phyloP scores from a whole-genome alignment of 192 early-diverging fungal genomes.

The Linnemannia exigua region DNA sequence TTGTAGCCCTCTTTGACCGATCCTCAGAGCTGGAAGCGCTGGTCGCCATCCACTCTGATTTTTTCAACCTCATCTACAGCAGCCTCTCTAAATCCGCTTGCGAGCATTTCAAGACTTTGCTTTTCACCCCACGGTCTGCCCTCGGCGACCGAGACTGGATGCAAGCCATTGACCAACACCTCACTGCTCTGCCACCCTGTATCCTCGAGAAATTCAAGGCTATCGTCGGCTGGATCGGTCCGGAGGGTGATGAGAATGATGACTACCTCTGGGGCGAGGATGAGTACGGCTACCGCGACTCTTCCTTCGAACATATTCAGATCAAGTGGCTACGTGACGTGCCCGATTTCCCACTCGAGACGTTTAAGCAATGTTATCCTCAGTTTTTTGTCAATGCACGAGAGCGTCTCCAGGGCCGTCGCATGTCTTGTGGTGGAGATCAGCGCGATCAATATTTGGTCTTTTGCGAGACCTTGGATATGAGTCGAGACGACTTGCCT shows the following conservation, averaged over 20 bases:
- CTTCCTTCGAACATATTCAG: slow-evolving; percentile 44
- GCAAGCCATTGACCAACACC: slow-evolving; percentile 6
- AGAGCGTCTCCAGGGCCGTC: slow-evolving; percentile 34
- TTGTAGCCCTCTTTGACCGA: slow-evolving; percentile 45
- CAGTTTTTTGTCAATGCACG: slow-evolving; percentile 51
- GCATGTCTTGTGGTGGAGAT: slow-evolving; percentile 38
- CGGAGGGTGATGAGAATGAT: slow-evolving; percentile 17
- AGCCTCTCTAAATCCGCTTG: slow-evolving; percentile 13
- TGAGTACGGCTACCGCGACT: slow-evolving; percentile 40
- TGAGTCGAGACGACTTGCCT: slow-evolving; percentile 22
- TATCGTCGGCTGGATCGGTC: slow-evolving; percentile 48
- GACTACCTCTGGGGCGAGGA: slow-evolving; percentile 27
- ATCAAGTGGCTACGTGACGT: slow-evolving; percentile 54
- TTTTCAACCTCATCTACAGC: slow-evolving; percentile 32
- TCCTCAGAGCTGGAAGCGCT: slow-evolving; percentile 43
- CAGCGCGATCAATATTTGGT: slow-evolving; percentile 34
- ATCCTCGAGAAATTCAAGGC: slow-evolving; percentile 47
- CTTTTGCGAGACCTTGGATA: slow-evolving; percentile 36
- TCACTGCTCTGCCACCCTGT: slow-evolving; percentile 14
- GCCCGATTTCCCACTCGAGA: slow-evolving; percentile 28
- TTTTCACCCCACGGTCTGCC: slow-evolving; percentile 18
- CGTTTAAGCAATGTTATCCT: slow-evolving; percentile 35
- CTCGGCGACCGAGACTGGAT: slow-evolving; percentile 43
- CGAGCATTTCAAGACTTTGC: slow-evolving; percentile 18
- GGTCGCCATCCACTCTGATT: slow-evolving; percentile 43